Percentiles rank a stretch among this genome's conserved stretches.
phyloP scores from a whole-genome alignment of 2,329 filamentous ascomycete species.

The Pseudogymnoascus sp. region DNA sequence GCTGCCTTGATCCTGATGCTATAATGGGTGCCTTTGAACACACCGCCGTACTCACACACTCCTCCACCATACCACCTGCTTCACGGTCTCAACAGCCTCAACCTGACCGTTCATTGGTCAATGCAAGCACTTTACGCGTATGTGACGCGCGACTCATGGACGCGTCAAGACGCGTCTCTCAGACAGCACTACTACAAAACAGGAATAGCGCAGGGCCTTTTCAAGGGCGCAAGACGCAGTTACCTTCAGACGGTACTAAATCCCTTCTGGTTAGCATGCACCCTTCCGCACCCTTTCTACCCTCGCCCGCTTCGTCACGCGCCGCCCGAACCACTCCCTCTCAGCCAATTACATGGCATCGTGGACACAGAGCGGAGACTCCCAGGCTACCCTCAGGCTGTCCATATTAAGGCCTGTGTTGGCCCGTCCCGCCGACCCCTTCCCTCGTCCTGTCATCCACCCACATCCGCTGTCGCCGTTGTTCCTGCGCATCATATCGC shows the following conservation, averaged over 20 bases:
- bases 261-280: neutral
- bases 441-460: slow-evolving; percentile 8
- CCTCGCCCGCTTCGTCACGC: neutral
- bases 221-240: neutral
- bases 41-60: slow-evolving; percentile 36
- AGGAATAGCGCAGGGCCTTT: neutral
- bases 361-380: neutral
- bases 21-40: slow-evolving; percentile 21
- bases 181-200: neutral
- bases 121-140: slow-evolving; percentile 2
- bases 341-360: slow-evolving; percentile 2
- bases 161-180: neutral
- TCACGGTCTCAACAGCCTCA: slow-evolving; percentile 28
- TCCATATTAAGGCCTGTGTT: slow-evolving; percentile 7
- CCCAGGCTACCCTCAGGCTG: slow-evolving; percentile 6
- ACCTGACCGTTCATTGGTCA: slow-evolving; percentile 19
- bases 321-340: neutral
- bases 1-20: neutral
- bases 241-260: neutral
- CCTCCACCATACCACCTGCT: slow-evolving; percentile 12
- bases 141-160: neutral
- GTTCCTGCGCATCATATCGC: slow-evolving; percentile 9
- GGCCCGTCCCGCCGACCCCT: slow-evolving; percentile 7
- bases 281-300: neutral
- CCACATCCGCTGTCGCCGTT: slow-evolving; percentile 1